Percentiles rank a stretch among this genome's conserved stretches.
These are phyloP conservation scores for Psidium friedrichsthalianum DNA, from an alignment of 345 rosid genomes.

Conservation along the genomic window DNA sequence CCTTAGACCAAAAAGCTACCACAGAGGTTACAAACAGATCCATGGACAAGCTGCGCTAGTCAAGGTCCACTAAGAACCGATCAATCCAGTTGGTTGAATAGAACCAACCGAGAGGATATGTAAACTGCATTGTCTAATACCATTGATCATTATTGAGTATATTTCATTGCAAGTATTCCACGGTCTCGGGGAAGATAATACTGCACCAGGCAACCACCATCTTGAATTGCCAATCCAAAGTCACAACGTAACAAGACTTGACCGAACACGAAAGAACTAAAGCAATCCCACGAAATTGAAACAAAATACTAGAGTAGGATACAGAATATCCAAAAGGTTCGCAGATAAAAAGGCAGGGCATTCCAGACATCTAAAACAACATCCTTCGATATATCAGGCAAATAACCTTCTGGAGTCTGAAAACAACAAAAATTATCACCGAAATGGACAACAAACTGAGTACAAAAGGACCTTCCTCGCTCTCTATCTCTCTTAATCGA, in stretches of 20 bases:
- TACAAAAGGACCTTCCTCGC: background rate
- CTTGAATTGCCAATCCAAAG: background rate
- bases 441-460: background rate
- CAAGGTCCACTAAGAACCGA: background rate
- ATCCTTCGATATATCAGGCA: background rate
- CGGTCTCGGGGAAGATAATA: background rate
- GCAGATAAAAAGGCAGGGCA: background rate
- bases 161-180: background rate
- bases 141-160: background rate
- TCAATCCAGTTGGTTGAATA: background rate
- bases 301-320: background rate
- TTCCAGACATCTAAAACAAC: background rate
- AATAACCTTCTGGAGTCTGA: background rate
- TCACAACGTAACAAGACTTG: background rate
- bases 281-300: background rate
- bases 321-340: background rate
- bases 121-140: background rate
- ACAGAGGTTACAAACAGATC: background rate
- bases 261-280: background rate
- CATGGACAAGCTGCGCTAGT: background rate
- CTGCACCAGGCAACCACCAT: background rate
- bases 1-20: background rate
- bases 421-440: background rate
- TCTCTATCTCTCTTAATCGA: background rate
- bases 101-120: background rate